phyloP scores from a whole-genome alignment of 1,284 basidiomycete species.

The Moesziomyces sp. region DNA sequence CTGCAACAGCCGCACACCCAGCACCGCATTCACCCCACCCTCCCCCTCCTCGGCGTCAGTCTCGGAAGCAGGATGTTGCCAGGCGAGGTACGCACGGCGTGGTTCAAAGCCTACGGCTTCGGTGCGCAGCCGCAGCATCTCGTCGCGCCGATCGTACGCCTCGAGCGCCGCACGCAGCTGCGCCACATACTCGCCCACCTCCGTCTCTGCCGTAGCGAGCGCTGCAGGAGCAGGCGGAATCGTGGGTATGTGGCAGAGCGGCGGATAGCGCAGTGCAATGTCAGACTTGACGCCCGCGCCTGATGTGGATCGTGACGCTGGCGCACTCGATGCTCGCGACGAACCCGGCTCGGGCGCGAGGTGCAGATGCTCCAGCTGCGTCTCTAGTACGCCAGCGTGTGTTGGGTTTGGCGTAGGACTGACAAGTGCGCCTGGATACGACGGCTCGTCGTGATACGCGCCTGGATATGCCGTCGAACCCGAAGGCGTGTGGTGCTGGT shows the following conservation, averaged over 20 bases:
- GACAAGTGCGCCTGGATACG: not conserved
- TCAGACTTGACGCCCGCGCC: conserved; percentile 12
- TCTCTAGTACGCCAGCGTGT: conserved; percentile 5
- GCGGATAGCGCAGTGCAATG: conserved; percentile 40
- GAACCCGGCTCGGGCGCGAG: conserved; percentile 6
- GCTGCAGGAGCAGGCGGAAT: conserved; percentile 13
- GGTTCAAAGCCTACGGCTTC: conserved; percentile 54
- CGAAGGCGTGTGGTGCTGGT: conserved; percentile 5
- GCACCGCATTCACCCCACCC: conserved; percentile 23
- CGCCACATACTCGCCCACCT: conserved; percentile 15
- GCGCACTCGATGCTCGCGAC: not conserved
- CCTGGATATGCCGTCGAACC: not conserved
- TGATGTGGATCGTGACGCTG: not conserved
- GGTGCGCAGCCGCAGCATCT: conserved; percentile 40
- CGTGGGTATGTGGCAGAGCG: conserved; percentile 15
- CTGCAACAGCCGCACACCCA: conserved; percentile 50
- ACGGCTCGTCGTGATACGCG: not conserved
- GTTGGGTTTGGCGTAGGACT: conserved; percentile 24
- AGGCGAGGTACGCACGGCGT: conserved; percentile 30
- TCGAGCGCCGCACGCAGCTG: conserved; percentile 16
- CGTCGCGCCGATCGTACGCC: conserved; percentile 35
- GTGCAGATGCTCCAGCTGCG: conserved; percentile 19
- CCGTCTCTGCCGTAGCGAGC: not conserved
- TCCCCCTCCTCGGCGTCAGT: not conserved
- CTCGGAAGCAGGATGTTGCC: conserved; percentile 4